Evolutionary conservation across 2,329 filamentous ascomycete species (phyloP).

Genomic region (Paramyrothecium roridum): DNA sequence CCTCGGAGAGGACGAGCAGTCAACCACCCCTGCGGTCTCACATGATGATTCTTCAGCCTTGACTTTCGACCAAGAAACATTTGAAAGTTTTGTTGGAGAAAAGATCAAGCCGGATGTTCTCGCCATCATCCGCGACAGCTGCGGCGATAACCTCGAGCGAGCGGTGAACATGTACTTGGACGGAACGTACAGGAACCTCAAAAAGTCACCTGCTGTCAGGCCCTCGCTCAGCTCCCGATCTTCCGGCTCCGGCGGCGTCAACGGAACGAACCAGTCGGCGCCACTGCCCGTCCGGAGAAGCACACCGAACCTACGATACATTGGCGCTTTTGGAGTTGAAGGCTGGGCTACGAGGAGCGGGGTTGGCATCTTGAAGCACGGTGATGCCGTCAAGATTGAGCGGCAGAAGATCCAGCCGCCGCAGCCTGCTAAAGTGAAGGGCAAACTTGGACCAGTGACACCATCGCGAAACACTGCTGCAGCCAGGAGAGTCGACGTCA

Average conservation of each 20-base stretch:
- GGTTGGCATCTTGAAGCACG: constrained; percentile 69
- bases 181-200: constrained; percentile 58
- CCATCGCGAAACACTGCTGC: constrained; percentile 38
- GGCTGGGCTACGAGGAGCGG: constrained; percentile 92
- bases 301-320: constrained; percentile 59
- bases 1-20: constrained; percentile 7
- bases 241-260: constrained; percentile 3
- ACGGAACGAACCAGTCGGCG: constrained; percentile 7
- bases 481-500: constrained; percentile 72
- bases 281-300: constrained; percentile 10
- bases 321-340: constrained; percentile 87
- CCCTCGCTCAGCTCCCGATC: constrained; percentile 3
- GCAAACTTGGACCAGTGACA: constrained; percentile 33
- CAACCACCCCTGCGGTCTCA: background rate
- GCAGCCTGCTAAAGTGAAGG: constrained; percentile 39
- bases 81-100: constrained; percentile 59
- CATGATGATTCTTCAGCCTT: constrained; percentile 21
- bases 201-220: constrained; percentile 14
- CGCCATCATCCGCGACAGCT: constrained; percentile 48
- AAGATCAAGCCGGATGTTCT: constrained; percentile 48
- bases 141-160: constrained; percentile 55
- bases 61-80: constrained; percentile 53
- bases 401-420: constrained; percentile 71
- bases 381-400: constrained; percentile 82
- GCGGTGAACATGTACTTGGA: constrained; percentile 71